These are phyloP conservation scores for Hypomyces perniciosus DNA, from an alignment of 2,329 filamentous ascomycete species.

Conservation along the genomic window DNA sequence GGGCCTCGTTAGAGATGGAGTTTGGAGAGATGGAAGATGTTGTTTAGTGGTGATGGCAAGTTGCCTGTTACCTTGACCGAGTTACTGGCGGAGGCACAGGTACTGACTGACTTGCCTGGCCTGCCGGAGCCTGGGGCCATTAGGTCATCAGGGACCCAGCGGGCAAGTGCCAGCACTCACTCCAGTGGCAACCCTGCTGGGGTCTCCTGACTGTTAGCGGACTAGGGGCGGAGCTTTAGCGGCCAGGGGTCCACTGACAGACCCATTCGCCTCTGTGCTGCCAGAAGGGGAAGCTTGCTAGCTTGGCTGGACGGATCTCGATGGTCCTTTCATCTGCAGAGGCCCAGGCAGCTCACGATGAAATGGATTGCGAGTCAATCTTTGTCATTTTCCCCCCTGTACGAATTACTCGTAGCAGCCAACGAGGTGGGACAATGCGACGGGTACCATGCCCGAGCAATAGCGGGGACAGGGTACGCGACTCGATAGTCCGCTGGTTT, in stretches of 20 bases:
- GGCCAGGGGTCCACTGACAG: neutral
- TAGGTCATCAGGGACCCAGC: neutral
- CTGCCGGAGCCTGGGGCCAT: neutral
- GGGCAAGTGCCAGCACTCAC: neutral
- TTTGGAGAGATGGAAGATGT: neutral
- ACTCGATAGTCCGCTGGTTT: no score
- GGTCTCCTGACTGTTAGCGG: conserved; percentile 10
- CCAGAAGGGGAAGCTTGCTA: no score
- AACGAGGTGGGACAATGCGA: no score
- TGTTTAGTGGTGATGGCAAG: conserved; percentile 5
- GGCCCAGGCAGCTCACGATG: no score
- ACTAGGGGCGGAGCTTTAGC: neutral
- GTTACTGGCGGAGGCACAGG: neutral
- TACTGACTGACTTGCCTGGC: neutral
- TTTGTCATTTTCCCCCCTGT: no score
- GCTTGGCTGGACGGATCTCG: no score
- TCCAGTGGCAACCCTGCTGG: conserved; percentile 1
- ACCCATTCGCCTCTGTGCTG: no score
- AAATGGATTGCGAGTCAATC: no score
- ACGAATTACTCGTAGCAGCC: no score
- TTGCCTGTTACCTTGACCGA: neutral
- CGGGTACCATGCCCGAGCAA: no score
- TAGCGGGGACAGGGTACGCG: no score
- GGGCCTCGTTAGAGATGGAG: neutral
- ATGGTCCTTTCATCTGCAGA: no score